Evolutionary conservation across 1,284 basidiomycete genomes (phyloP).

Genomic region (Ceratobasidium sp.): DNA sequence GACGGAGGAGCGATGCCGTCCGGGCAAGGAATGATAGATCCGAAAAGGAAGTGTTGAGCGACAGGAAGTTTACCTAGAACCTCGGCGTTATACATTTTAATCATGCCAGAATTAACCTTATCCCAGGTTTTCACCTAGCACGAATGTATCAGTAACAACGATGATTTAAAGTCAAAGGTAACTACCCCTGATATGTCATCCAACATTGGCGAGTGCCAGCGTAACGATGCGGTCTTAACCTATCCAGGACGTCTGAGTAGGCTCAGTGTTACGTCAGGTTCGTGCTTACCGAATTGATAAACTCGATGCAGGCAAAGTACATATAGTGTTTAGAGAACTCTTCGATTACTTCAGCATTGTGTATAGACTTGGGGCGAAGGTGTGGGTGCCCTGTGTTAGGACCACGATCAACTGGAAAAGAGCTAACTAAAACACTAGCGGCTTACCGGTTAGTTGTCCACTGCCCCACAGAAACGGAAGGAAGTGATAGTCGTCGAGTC

Average conservation of each 20-base stretch:
- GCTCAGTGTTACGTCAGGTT: constrained; percentile 3
- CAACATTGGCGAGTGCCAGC: constrained; percentile 99
- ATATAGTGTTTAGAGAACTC: constrained; percentile 95
- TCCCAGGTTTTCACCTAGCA: constrained; percentile 91
- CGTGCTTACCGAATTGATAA: constrained; percentile 87
- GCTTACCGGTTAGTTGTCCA: constrained; percentile 80
- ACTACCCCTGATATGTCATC: constrained; percentile 94
- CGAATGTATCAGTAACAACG: constrained; percentile 1
- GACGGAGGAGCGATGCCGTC: constrained; percentile 68
- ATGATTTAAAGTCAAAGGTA: constrained; percentile 14
- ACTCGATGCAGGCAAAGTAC: constrained; percentile 96
- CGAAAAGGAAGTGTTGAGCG: constrained; percentile 96
- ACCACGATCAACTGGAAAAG: background rate
- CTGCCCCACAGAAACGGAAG: constrained; percentile 93
- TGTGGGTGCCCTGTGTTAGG: constrained; percentile 80
- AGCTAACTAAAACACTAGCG: background rate
- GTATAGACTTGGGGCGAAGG: constrained; percentile 92
- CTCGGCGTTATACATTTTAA: constrained; percentile 98
- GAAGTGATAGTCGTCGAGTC: constrained; percentile 98
- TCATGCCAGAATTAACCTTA: constrained; percentile 97
- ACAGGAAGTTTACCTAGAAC: constrained; percentile 96
- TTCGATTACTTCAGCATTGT: constrained; percentile 92
- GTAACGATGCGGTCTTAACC: constrained; percentile 95
- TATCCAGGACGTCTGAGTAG: constrained; percentile 54
- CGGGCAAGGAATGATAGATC: constrained; percentile 73